Base-by-base conservation (phyloP, 257 asterid genomes). In the Henckelia pumila region DNA sequence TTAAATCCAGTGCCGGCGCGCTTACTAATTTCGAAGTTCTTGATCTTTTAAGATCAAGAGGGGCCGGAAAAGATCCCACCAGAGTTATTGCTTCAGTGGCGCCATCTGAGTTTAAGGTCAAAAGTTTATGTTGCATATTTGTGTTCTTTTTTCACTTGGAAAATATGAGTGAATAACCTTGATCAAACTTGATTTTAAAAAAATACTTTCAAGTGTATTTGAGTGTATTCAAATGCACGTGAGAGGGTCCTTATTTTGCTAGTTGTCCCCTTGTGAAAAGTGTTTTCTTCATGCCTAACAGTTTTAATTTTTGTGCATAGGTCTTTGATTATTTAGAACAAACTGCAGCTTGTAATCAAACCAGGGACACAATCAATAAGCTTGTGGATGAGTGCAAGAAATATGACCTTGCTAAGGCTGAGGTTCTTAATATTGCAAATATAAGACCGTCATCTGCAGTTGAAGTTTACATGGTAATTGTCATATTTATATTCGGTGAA, bases 1-100 rank as follows among this genome's bases (percentile, higher is more conserved):
- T 88, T 60, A 47, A 83, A 75, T 22, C 79, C 7, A 77, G 70
- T 75, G 89, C 77, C 4, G 93, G 96, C 49, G 85, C 82, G 20
- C 91, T 89, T 26, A 80, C 95, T 55, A 87, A 92, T 71, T 87
- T 81, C 61, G 96, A 89, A 78, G 88, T 89, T 66, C 98, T 89
- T 49, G 86, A 85, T 64, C 85, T 82, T 50, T 78, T 92, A 72
- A 76, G 87, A 78, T 84, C 94, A 3, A 78, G 95, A 83, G 98
- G 93, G 4, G 95, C 96, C 64, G 94, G 89, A 37, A 88, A 71
- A 66, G 96, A 89, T 75, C 85, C 85, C 59, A 79, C 95, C 2
- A 86, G 94, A 19, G 79, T 78, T 68, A 77, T 86, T 63, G 85
- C 86, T 55, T 69, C 92, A 1, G 76, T 92, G 2, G 72, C 85